Base-by-base conservation (phyloP, 2,329 filamentous ascomycete genomes). In the Colletotrichum neosansevieriae region DNA sequence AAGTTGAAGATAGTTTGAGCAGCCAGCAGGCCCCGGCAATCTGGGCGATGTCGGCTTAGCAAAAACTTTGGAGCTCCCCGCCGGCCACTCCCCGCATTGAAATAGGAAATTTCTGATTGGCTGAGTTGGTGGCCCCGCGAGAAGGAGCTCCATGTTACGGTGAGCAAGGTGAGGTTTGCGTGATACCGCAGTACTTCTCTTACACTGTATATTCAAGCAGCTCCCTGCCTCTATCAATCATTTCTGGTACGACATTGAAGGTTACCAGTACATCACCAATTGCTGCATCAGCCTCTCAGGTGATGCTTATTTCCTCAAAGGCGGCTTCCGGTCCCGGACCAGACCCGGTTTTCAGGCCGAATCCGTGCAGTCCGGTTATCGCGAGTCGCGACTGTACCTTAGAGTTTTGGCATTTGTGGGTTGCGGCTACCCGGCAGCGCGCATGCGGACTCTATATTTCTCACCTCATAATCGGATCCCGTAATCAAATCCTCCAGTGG, bases 11-110 rank as follows among this genome's bases (percentile, higher is more conserved):
- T 50, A 40, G 42, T 58, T 58, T 53, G 24, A 17, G 56, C n/a
- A 47, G n/a, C 44, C 34, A 17, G 19, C 57, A 15, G 38, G 44
- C 24, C 38, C 62, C 51, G n/a, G 60, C 45, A 47, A 71, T 74
- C 75, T 73, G 74, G 73, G 75, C 76, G 76, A 78, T 73, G 71
- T 75, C 76, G 76, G 75, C 74, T 72, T 62, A 29, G 56, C 71
- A 73, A 75, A 75, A 73, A 71, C 64, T 5, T 45, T 68, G 71
- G 58, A 73, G 72, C 72, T 74, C 72, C 73, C 73, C 74, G 72
- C 69, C 72, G 64, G 67, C 54, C 11, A 64, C 59, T 65, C 71
- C 69, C 72, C 70, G 70, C 60, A 71, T 71, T 70, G 71, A 73
- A 76, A 74, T 77, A 67, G 65, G 60, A 72, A 71, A 70, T 69